These are phyloP conservation scores for Suillus plorans DNA, from an alignment of 768 basidiomycete genomes.

Conservation along the genomic window DNA sequence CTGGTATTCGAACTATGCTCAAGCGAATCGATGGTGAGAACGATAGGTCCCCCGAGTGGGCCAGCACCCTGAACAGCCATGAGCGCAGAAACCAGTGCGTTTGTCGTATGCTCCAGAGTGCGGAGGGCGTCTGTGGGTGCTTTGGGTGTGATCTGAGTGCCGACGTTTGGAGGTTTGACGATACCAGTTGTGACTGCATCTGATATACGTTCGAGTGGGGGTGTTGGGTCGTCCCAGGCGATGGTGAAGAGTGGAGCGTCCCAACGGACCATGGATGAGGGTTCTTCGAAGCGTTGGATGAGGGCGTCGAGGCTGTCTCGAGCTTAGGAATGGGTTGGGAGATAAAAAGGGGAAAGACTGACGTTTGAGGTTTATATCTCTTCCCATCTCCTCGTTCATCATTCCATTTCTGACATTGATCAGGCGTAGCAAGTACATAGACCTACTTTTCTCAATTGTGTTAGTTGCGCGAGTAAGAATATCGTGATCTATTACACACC, in stretches of 20 bases:
- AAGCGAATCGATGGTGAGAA: slow-evolving; percentile 34
- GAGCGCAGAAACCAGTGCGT: slow-evolving; percentile 68
- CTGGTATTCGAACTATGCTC: slow-evolving; percentile 24
- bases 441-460: slow-evolving; percentile 47
- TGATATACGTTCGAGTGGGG: slow-evolving; percentile 76
- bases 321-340: not conserved
- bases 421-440: slow-evolving; percentile 67
- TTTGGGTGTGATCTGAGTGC: slow-evolving; percentile 72
- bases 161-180: slow-evolving; percentile 86
- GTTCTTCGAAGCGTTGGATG: slow-evolving; percentile 89
- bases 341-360: not conserved
- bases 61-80: slow-evolving; percentile 60
- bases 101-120: slow-evolving; percentile 77
- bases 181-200: slow-evolving; percentile 73
- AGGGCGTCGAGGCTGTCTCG: slow-evolving; percentile 48
- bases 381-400: slow-evolving; percentile 42
- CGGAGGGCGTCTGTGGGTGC: slow-evolving; percentile 89
- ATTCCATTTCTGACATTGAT: slow-evolving; percentile 81
- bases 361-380: slow-evolving; percentile 75
- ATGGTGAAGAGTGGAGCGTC: slow-evolving; percentile 93
- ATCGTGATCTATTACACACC: slow-evolving; percentile 45
- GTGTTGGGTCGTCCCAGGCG: slow-evolving; percentile 65
- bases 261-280: slow-evolving; percentile 98
- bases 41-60: slow-evolving; percentile 47
- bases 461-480: slow-evolving; percentile 8